Base-by-base conservation (phyloP, 257 asterid genomes). In the Ajuga chamaepitys region DNA sequence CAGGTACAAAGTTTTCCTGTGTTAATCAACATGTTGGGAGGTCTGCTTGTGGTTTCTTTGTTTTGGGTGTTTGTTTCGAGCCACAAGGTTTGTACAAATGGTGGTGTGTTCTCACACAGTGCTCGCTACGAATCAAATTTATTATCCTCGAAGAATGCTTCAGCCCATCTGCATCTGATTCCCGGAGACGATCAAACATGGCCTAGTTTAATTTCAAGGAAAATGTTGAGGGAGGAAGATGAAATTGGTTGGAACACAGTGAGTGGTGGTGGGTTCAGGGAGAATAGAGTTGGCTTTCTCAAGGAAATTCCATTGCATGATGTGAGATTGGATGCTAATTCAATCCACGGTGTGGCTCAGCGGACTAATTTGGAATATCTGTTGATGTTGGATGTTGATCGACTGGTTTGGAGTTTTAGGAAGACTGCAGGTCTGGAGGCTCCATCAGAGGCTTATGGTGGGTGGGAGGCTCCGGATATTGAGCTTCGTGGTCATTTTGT, bases 401-500 rank as follows among this genome's bases (percentile, higher is more conserved):
- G 88, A 41, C 62, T 93, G 70, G 86, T 83, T 7, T 93, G 98
- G 98, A 93, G 96, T 72, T 93, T 89, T 38, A 69, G 96, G 67
- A 87, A 81, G 62, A 87, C 93, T 4, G 94, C 97, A 6, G 96
- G 88, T 25, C 74, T 92, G 81, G 83, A 75, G 24, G 75, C 96
- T 72, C 91, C 75, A 4, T 88, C 87, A n/a, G 53, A 75, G 25
- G 86, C 98, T 6, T 89, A 93, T 55, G 96, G 95, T 0, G 98
- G 98, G 8, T 93, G 98, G 98, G 98, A 93, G 87, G 86, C 74
- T 50, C 82, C 87, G 0, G 11, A 35, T 40, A 1, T 47, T 2
- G 95, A 93, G 91, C 97, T 93, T 32, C 94, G 98, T 0, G 98
- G 97, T 58, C 98, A 93, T 76, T 93, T 93, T 68, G 98, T 93